Evolutionary conservation across 352 stramenopile species (phyloP).

Genomic region (Phytophthora hybrid): DNA sequence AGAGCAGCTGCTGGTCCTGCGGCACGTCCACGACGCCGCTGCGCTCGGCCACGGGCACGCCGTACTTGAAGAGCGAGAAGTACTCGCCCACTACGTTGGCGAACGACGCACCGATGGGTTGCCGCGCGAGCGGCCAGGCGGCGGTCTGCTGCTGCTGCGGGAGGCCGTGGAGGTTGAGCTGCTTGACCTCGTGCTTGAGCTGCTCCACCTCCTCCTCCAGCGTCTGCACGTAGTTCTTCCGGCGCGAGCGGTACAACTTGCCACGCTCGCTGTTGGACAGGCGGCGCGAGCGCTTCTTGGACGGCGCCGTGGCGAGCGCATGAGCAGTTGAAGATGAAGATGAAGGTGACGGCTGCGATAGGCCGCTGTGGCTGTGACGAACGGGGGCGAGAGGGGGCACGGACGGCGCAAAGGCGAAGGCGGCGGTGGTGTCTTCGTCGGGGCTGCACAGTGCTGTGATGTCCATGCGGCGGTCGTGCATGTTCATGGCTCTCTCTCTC

Average conservation of each 20-base stretch:
- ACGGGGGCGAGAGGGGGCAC: constrained; percentile 26
- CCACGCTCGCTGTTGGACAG: constrained; percentile 70
- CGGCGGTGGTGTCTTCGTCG: constrained; percentile 10
- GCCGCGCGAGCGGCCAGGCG: constrained; percentile 25
- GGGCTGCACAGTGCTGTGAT: constrained; percentile 38
- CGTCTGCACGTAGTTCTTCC: constrained; percentile 55
- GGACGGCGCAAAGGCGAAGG: neutral
- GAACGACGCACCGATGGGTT: constrained; percentile 36
- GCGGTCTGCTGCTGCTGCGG: constrained; percentile 28
- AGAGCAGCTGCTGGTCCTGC: constrained; percentile 38
- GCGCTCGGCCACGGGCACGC: constrained; percentile 46
- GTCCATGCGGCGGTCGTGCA: constrained; percentile 45
- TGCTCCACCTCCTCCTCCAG: constrained; percentile 57
- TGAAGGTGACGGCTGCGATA: too few species aligned
- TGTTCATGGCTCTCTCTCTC: constrained; percentile 9
- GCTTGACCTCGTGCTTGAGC: constrained; percentile 54
- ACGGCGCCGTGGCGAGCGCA: constrained; percentile 7
- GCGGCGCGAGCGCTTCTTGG: constrained; percentile 53
- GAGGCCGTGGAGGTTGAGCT: constrained; percentile 34
- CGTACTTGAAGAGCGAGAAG: constrained; percentile 69
- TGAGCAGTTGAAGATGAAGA: neutral
- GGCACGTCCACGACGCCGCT: constrained; percentile 10
- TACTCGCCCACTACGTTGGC: constrained; percentile 65
- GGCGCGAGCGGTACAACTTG: constrained; percentile 67
- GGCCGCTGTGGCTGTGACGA: constrained; percentile 6